Evolutionary conservation across 768 basidiomycete genomes (phyloP).

Genomic region (Trametes gibbosa): DNA sequence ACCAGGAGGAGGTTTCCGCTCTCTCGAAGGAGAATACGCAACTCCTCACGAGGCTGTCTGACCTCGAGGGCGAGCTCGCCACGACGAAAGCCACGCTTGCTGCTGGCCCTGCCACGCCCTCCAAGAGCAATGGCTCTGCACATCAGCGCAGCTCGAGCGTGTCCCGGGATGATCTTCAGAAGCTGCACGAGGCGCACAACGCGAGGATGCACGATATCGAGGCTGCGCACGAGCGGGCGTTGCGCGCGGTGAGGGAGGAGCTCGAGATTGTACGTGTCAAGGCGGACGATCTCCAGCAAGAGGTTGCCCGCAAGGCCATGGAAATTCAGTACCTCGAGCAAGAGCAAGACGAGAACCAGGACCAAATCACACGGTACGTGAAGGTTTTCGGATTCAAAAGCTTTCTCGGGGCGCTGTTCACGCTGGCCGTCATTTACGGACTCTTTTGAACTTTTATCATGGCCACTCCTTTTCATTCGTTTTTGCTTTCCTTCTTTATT

Average conservation of each 20-base stretch:
- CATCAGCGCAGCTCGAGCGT: conserved; percentile 46
- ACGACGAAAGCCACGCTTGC: conserved; percentile 57
- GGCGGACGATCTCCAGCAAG: conserved; percentile 54
- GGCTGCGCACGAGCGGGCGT: conserved; percentile 59
- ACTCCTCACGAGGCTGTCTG: conserved; percentile 60
- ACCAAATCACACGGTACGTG: conserved; percentile 78
- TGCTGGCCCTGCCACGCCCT: conserved; percentile 43
- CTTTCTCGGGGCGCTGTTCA: conserved; percentile 48
- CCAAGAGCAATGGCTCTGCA: conserved; percentile 54
- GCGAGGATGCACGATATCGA: conserved; percentile 73
- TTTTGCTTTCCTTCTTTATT: conserved; percentile 33
- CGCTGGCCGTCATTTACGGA: conserved; percentile 55
- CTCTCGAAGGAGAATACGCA: conserved; percentile 62
- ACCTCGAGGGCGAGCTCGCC: conserved; percentile 75
- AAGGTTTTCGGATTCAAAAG: conserved; percentile 57
- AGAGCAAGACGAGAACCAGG: conserved; percentile 74
- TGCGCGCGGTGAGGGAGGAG: conserved; percentile 53
- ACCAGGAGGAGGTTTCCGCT: conserved; percentile 58
- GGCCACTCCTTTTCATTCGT: not conserved
- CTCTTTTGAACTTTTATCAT: conserved; percentile 21
- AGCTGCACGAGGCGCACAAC: conserved; percentile 82
- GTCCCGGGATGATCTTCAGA: conserved; percentile 74
- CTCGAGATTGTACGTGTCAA: conserved; percentile 50
- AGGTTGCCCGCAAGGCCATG: conserved; percentile 70
- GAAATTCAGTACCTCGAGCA: conserved; percentile 79